Percentiles rank a stretch among this genome's conserved stretches.
These are phyloP conservation scores for Leccinum solheimii DNA, from an alignment of 1,284 basidiomycete genomes.

Conservation along the genomic window DNA sequence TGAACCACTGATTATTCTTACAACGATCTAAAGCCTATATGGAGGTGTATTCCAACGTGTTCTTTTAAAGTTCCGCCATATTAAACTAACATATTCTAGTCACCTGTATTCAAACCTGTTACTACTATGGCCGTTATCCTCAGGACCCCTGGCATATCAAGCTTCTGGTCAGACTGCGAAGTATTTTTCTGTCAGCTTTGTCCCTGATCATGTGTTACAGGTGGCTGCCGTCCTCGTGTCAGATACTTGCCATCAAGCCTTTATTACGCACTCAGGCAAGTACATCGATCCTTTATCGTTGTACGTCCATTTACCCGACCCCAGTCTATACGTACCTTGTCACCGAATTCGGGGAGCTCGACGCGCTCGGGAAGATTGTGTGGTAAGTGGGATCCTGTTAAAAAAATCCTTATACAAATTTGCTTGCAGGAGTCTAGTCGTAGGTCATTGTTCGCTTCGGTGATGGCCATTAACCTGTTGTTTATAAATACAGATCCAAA, in stretches of 20 bases:
- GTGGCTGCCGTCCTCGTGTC: constrained; percentile 50
- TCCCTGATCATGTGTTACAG: constrained; percentile 29
- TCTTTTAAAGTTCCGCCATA: not conserved
- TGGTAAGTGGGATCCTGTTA: constrained; percentile 40
- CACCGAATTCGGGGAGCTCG: constrained; percentile 28
- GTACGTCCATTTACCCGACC: not conserved
- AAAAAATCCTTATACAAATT: not conserved
- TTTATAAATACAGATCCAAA: constrained; percentile 30
- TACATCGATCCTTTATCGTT: not conserved
- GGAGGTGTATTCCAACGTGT: constrained; percentile 43
- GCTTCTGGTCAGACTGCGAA: constrained; percentile 37
- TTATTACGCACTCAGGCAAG: constrained; percentile 58
- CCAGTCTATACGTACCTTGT: constrained; percentile 54
- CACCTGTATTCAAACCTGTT: constrained; percentile 58
- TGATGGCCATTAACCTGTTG: constrained; percentile 2
- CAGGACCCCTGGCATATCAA: constrained; percentile 50
- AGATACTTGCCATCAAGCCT: constrained; percentile 56
- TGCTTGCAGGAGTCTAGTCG: constrained; percentile 47
- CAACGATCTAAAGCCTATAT: constrained; percentile 42
- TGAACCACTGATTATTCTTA: constrained; percentile 3
- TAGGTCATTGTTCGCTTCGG: constrained; percentile 28
- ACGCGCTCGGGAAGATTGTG: constrained; percentile 41
- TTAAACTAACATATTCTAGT: constrained; percentile 37
- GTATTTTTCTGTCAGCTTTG: not conserved
- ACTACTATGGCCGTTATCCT: constrained; percentile 53